Evolutionary conservation across 345 rosid genomes (phyloP), one percentile per base, ranked within the genome.

Genomic region (Rubroshorea leprosula): DNA sequence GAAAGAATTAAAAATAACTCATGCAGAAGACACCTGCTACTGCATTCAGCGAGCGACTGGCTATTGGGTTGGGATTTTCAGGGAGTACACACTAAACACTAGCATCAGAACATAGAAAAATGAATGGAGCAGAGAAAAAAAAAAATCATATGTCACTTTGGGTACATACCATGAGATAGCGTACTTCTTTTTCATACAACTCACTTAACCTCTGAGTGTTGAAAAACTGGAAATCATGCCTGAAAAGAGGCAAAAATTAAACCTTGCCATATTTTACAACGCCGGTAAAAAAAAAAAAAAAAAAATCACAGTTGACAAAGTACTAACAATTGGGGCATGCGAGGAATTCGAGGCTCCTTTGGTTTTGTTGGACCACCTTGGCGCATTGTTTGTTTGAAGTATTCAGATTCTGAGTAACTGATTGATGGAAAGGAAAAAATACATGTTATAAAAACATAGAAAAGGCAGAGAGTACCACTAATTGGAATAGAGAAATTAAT

Each of bases 221-320:
- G 65, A 94, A 94, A 75, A 94, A 94, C 79, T 94, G 97, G 71
- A 85, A 94, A 68, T 90, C 99, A 26, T 94, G 99, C 81, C 99
- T 80, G 79, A 51, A 49, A 74, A 55, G 38, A 66, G 45, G 59
- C 26, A 64, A 41, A 47, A 19, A 49, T 19, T 6, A 38, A 43
- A 73, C 31, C 61, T 57, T 52, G 51, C 43, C 47, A 27, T 5
- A 55, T 49, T 11, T 55, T 26, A 35, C 22, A 51, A 29, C 18
- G n/a, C n/a, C n/a, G n/a, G n/a, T n/a, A 43, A 54, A 66, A 54
- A 58, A 7, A 19, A 35, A 10, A 57, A 4, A 56, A 23, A 20
- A 10, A 17, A 0, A 22, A 4, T 48, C 23, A 19, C 6, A 24
- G 62, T 59, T 49, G 21, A 39, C 50, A 46, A 71, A 63, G 59